Evolutionary conservation across 2,329 filamentous ascomycete genomes (phyloP).

Genomic region (Diatrype stigma): DNA sequence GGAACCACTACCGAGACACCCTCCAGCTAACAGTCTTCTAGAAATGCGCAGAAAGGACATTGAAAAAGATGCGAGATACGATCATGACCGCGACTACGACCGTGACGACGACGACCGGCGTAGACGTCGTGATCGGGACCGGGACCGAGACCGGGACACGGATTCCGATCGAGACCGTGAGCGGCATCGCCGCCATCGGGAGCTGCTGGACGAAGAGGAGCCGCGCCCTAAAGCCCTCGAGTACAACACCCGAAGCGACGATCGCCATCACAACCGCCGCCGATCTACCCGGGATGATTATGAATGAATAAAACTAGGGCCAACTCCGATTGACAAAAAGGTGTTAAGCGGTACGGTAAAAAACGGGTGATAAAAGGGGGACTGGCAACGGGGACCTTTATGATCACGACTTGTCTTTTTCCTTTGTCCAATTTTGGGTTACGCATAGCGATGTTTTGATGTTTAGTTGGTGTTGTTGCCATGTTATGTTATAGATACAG

Average conservation of each 20-base stretch:
- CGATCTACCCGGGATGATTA: conserved; percentile 15
- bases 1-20: conserved; percentile 28
- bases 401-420: too few relatives aligned
- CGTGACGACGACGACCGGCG: conserved; percentile 28
- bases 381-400: too few relatives aligned
- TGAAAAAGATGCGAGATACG: conserved; percentile 25
- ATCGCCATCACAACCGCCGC: conserved; percentile 12
- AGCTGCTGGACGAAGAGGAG: conserved; percentile 20
- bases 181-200: conserved; percentile 11
- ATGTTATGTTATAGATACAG: conserved; percentile 2
- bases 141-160: conserved; percentile 18
- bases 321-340: too few relatives aligned
- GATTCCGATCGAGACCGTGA: conserved; percentile 25
- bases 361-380: too few relatives aligned
- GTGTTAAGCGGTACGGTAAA: too few relatives aligned
- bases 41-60: conserved; percentile 38
- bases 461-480: neutral
- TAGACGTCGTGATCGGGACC: conserved; percentile 19
- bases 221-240: conserved; percentile 22
- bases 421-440: too few relatives aligned
- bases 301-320: neutral
- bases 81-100: conserved; percentile 20
- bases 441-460: too few relatives aligned
- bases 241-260: conserved; percentile 14
- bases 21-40: conserved; percentile 17